phyloP scores from a whole-genome alignment of 441 rosid genomes.

The Eruca vesicaria region DNA sequence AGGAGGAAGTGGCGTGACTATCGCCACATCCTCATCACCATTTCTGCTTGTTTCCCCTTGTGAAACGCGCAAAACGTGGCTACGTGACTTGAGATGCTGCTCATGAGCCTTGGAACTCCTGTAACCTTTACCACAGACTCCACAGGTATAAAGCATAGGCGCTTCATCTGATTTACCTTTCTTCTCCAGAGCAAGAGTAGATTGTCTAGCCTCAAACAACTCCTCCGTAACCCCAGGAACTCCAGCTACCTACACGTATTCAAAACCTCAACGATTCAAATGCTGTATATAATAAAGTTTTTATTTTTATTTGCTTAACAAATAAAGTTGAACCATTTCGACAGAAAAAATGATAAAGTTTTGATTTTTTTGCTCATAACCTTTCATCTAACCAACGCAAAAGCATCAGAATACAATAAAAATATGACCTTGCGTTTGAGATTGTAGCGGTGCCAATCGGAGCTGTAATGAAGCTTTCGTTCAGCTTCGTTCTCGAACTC shows the following conservation, averaged over 20 bases:
- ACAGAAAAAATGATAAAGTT: neutral
- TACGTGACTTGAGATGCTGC: slow-evolving; percentile 76
- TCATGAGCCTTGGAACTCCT: slow-evolving; percentile 78
- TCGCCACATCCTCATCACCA: slow-evolving; percentile 46
- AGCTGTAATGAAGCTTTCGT: slow-evolving; percentile 79
- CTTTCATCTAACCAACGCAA: neutral
- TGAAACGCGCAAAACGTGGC: slow-evolving; percentile 57
- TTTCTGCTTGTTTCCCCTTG: slow-evolving; percentile 42
- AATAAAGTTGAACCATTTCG: neutral
- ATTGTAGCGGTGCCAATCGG: slow-evolving; percentile 97
- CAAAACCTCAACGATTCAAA: neutral
- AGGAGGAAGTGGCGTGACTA: slow-evolving; percentile 56
- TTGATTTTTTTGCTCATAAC: neutral
- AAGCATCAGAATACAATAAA: no score
- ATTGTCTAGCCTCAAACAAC: slow-evolving; percentile 69
- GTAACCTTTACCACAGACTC: slow-evolving; percentile 75
- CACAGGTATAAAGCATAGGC: slow-evolving; percentile 75
- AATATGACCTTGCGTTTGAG: slow-evolving; percentile 82
- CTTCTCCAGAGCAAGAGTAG: slow-evolving; percentile 66
- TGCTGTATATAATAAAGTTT: no score
- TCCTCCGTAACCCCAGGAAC: slow-evolving; percentile 95
- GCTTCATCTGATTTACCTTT: slow-evolving; percentile 45
- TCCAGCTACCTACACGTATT: slow-evolving; percentile 63
- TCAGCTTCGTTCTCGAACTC: slow-evolving; percentile 68
- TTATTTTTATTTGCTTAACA: no score